phyloP scores from a whole-genome alignment of 257 asterid genomes.

The Craterostigma plantagineum region DNA sequence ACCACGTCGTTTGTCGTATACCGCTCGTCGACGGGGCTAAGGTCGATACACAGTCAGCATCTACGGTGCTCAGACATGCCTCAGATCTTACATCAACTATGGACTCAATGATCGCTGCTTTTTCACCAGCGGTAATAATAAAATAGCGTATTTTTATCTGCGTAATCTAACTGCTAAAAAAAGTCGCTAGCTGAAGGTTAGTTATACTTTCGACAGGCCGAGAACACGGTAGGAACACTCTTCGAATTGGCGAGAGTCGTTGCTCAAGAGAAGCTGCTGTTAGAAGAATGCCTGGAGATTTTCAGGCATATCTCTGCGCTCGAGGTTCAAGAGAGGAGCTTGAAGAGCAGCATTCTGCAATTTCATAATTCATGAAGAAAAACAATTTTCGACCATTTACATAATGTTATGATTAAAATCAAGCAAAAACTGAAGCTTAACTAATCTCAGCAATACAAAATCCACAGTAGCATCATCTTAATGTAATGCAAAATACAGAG shows the following conservation, averaged over 20 bases:
- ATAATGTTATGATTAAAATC: no score
- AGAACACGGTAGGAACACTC: slow-evolving; percentile 17
- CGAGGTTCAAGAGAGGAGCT: slow-evolving; percentile 70
- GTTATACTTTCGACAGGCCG: slow-evolving; percentile 18
- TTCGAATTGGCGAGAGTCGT: slow-evolving; percentile 44
- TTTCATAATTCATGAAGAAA: background rate
- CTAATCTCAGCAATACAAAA: no score
- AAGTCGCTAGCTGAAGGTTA: no score
- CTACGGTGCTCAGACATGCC: slow-evolving; percentile 27
- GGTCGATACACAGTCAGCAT: slow-evolving; percentile 33
- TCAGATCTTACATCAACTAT: slow-evolving; percentile 41
- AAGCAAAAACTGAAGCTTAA: no score
- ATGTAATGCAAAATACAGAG: no score
- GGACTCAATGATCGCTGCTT: slow-evolving; percentile 18
- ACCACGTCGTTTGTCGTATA: slow-evolving; percentile 40
- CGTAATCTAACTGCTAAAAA: no score
- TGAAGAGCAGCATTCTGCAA: slow-evolving; percentile 46
- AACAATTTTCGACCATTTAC: no score
- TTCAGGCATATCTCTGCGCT: slow-evolving; percentile 31
- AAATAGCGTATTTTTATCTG: no score
- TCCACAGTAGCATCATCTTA: no score
- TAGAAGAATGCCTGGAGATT: slow-evolving; percentile 72
- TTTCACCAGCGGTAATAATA: slow-evolving; percentile 34
- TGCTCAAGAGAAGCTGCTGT: slow-evolving; percentile 46
- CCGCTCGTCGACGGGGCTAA: slow-evolving; percentile 72